These are phyloP conservation scores for Debaryomyces subglobosus DNA, from an alignment of 1,139 yeast species.

Conservation along the genomic window DNA sequence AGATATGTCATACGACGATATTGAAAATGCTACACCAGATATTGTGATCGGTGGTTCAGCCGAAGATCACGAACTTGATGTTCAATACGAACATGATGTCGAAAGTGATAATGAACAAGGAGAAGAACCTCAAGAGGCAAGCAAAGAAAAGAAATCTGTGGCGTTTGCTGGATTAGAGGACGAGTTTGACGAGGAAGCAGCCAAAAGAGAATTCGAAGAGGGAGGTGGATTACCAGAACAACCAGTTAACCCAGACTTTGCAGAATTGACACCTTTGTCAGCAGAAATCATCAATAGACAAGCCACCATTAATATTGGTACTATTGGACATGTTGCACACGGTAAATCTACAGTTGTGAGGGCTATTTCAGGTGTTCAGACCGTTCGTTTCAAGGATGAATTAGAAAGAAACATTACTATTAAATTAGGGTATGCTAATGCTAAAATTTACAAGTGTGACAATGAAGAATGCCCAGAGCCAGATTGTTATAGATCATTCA, in stretches of 20 bases:
- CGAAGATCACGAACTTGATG: slow-evolving; percentile 45
- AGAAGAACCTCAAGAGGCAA: slow-evolving; percentile 45
- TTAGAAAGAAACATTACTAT: slow-evolving; percentile 98
- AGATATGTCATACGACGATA: slow-evolving; percentile 60
- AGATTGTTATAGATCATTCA: slow-evolving; percentile 90
- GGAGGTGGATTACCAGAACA: slow-evolving; percentile 99
- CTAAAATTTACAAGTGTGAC: slow-evolving; percentile 94
- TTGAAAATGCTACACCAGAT: slow-evolving; percentile 84
- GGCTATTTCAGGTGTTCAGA: slow-evolving; percentile 98
- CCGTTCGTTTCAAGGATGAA: slow-evolving; percentile 98
- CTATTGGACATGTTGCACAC: slow-evolving; percentile 99
- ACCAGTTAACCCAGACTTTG: slow-evolving; percentile 84
- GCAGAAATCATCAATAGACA: slow-evolving; percentile 98
- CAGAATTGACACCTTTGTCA: slow-evolving; percentile 78
- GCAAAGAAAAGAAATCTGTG: slow-evolving; percentile 70
- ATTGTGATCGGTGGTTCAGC: slow-evolving; percentile 77
- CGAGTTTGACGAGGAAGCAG: slow-evolving; percentile 61
- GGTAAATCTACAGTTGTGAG: slow-evolving; percentile 98
- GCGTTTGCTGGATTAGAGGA: slow-evolving; percentile 79
- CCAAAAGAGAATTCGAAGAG: slow-evolving; percentile 87
- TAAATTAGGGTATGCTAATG: slow-evolving; percentile 97
- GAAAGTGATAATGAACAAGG: slow-evolving; percentile 55
- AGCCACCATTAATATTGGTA: slow-evolving; percentile 98
- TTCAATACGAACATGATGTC: slow-evolving; percentile 46
- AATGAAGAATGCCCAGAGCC: slow-evolving; percentile 90